These are phyloP conservation scores for Salmacisia buchloeana DNA, from an alignment of 1,284 basidiomycete species.

Conservation along the genomic window DNA sequence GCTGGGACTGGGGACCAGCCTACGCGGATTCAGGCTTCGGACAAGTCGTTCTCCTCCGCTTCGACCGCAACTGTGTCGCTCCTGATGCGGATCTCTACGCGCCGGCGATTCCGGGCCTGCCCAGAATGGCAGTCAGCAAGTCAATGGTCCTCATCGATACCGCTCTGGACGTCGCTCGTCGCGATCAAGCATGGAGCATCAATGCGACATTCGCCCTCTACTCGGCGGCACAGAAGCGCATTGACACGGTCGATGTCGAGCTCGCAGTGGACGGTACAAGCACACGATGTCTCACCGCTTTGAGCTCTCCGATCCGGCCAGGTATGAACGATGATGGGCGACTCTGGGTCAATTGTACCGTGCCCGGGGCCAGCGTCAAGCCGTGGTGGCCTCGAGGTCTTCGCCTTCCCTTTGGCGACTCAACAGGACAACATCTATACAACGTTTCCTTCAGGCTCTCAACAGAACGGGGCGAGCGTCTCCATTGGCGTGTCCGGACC, in stretches of 20 bases:
- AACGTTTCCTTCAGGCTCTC: not conserved
- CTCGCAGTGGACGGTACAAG: not conserved
- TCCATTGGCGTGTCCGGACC: constrained; percentile 18
- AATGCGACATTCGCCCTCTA: not conserved
- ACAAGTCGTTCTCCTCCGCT: not conserved
- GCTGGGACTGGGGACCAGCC: constrained; percentile 45
- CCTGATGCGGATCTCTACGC: not conserved
- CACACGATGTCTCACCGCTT: not conserved
- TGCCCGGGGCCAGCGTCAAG: not conserved
- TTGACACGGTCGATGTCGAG: not conserved
- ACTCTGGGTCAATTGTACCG: not conserved
- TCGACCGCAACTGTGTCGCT: not conserved
- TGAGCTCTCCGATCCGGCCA: not conserved
- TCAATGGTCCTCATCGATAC: not conserved
- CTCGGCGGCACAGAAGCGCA: not conserved
- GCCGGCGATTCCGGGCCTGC: not conserved
- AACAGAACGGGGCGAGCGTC: not conserved
- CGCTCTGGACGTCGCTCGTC: not conserved
- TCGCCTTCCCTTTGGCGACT: not conserved
- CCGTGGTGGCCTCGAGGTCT: not conserved
- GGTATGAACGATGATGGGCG: not conserved
- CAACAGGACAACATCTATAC: not conserved
- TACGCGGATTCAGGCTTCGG: constrained; percentile 6
- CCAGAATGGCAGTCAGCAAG: not conserved
- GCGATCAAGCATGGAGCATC: not conserved